These are phyloP conservation scores for Sanghuangporus sanghuang DNA, from an alignment of 1,284 basidiomycete species.

Conservation along the genomic window DNA sequence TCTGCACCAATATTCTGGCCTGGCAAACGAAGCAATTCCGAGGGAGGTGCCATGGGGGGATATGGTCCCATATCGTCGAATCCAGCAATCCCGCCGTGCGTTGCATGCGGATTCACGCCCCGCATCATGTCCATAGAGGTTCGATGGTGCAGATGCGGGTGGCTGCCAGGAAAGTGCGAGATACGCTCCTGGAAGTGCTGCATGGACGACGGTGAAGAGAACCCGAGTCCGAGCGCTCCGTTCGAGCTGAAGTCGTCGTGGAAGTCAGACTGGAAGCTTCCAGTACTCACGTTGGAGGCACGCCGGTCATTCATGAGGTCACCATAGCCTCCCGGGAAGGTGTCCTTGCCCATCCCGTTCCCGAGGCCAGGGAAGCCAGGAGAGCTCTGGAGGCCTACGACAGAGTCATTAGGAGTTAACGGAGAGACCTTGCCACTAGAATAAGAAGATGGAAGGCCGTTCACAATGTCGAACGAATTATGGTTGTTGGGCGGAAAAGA, in stretches of 20 bases:
- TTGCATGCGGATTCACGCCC: slow-evolving; percentile 62
- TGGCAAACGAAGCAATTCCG: slow-evolving; percentile 56
- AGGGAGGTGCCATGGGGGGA: slow-evolving; percentile 43
- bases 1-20: slow-evolving; percentile 38
- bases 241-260: slow-evolving; percentile 44
- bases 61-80: slow-evolving; percentile 58
- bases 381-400: slow-evolving; percentile 46
- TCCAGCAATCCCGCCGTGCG: slow-evolving; percentile 43
- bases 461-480: slow-evolving; percentile 60
- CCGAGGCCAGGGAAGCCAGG: slow-evolving; percentile 43
- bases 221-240: slow-evolving; percentile 39
- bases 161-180: slow-evolving; percentile 45
- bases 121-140: slow-evolving; percentile 52
- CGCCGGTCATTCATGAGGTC: slow-evolving; percentile 52
- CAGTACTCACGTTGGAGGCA: slow-evolving; percentile 37
- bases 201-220: slow-evolving; percentile 36
- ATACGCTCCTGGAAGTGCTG: slow-evolving; percentile 56
- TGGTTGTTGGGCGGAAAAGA: slow-evolving; percentile 44
- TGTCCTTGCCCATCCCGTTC: slow-evolving; percentile 46
- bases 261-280: slow-evolving; percentile 51
- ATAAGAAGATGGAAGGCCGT: slow-evolving; percentile 53
- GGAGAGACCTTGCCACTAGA: slow-evolving; percentile 70
- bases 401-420: slow-evolving; percentile 61
- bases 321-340: slow-evolving; percentile 26
- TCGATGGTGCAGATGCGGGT: slow-evolving; percentile 29